These are phyloP conservation scores for Aspergillus clavatus DNA, from an alignment of 2,329 filamentous ascomycete genomes.

Conservation along the genomic window DNA sequence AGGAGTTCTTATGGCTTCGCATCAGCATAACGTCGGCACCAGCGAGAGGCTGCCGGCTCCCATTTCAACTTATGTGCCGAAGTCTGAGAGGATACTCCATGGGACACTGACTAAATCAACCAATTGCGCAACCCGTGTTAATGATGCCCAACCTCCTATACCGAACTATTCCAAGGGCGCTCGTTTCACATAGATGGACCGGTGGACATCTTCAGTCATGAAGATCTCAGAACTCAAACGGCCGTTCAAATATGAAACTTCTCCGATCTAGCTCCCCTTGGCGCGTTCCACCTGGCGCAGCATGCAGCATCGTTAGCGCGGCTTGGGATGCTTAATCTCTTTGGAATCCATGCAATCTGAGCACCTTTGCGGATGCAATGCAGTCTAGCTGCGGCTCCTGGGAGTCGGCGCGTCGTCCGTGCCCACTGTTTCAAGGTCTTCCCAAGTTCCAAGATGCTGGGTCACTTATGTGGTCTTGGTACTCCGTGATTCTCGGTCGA, in stretches of 20 bases:
- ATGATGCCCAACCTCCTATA: constrained; percentile 11
- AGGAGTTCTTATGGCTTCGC: no score
- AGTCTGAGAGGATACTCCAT: no score
- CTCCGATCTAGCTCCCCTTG: constrained; percentile 8
- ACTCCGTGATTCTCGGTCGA: background rate
- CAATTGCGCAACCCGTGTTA: constrained; percentile 10
- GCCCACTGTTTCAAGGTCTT: background rate
- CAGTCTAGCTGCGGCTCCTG: background rate
- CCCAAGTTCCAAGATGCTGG: no score
- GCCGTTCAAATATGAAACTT: constrained; percentile 11
- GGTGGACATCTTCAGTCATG: constrained; percentile 1
- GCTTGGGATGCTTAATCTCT: constrained; percentile 11
- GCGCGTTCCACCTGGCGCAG: constrained; percentile 7
- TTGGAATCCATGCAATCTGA: background rate
- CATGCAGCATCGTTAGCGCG: constrained; percentile 3
- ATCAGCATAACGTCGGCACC: no score
- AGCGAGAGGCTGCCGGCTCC: no score
- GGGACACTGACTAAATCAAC: background rate
- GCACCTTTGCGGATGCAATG: background rate
- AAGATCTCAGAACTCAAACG: constrained; percentile 10
- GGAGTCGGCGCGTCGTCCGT: background rate
- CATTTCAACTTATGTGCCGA: no score
- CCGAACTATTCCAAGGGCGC: constrained; percentile 1
- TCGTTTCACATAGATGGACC: constrained; percentile 13
- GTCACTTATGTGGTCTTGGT: no score